These are phyloP conservation scores for Fusarium zealandicum DNA, from an alignment of 2,329 filamentous ascomycete species.

Conservation along the genomic window DNA sequence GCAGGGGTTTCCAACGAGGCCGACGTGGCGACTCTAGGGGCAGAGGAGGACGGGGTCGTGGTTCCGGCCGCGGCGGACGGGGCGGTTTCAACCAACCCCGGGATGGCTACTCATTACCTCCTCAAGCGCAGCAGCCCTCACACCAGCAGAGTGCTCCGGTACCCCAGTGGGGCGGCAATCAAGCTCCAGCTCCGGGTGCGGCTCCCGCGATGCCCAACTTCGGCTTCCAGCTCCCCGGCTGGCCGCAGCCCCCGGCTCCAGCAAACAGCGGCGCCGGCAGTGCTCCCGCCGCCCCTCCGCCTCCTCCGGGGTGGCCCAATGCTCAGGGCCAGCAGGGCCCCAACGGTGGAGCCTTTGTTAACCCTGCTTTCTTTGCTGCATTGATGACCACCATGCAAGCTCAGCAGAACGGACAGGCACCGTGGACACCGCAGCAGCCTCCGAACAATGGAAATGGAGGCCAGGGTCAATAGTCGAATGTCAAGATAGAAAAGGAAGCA, in stretches of 20 bases:
- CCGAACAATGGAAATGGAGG: conserved; percentile 38
- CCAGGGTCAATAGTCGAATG: conserved; percentile 35
- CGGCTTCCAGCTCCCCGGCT: conserved; percentile 54
- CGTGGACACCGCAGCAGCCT: conserved; percentile 42
- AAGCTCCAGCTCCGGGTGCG: conserved; percentile 24
- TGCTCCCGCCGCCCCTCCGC: conserved; percentile 50
- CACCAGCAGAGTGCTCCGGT: conserved; percentile 45
- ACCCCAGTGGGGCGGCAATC: conserved; percentile 24
- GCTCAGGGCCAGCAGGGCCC: conserved; percentile 44
- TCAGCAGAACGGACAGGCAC: conserved; percentile 43
- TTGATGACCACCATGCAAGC: conserved; percentile 55
- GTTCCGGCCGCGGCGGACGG: conserved; percentile 50
- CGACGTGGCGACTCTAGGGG: conserved; percentile 57
- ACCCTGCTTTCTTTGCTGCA: conserved; percentile 64
- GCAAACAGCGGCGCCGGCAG: conserved; percentile 38
- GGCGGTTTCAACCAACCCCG: conserved; percentile 45
- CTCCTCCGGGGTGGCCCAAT: conserved; percentile 48
- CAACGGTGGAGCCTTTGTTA: conserved; percentile 57
- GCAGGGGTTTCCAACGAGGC: conserved; percentile 47
- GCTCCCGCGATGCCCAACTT: conserved; percentile 45
- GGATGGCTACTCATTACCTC: conserved; percentile 54
- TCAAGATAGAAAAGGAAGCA: conserved; percentile 6
- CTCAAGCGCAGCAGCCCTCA: conserved; percentile 43
- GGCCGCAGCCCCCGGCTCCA: conserved; percentile 47
- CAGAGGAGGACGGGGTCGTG: conserved; percentile 51